Base-by-base conservation (phyloP, 768 basidiomycete genomes). In the Naganishia antarctica region DNA sequence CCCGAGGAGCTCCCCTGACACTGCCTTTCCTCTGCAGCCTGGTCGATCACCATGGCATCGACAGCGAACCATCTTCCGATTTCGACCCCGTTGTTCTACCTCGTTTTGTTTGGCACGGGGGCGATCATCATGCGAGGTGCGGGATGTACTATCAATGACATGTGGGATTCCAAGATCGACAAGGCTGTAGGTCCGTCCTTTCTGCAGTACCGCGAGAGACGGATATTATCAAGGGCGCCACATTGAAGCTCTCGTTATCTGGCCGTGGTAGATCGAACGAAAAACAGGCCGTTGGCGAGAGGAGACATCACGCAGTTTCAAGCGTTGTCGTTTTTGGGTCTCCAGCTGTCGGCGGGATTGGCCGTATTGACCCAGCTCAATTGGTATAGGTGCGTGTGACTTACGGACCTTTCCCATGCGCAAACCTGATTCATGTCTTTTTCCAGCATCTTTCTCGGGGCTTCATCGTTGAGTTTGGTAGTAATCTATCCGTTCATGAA, bases 121-220 rank as follows among this genome's bases (percentile, higher is more conserved):
- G 92, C 96, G 0, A 70, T 96, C 46, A 83, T 98, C 57, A 99
- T 99, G 96, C 86, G 96, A 21, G 91, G 94, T 5, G 96, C 96
- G 23, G 96, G 96, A 3, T 99, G 96, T 78, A 97, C 91, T 2
- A 94, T 99, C 70, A 99, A 99, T 76, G 96, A 99, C 74, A 86
- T 99, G 86, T 98, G 96, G 94, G 96, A 99, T 78, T 83, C 82
- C 68, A 85, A 90, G 66, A 84, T 96, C 47, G 96, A 99, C 81
- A 86, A 85, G 73, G 86, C 87, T 41, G 96, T 98, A 51, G 91
- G 93, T 92, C 72, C 63, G 84, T 76, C 23, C 15, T n/a, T 58
- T 25, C 12, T 34, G 21, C 37, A 3, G 23, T 8, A 25, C 6
- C 48, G 49, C 34, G n/a, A n/a, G n/a, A n/a, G n/a, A n/a, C n/a